phyloP scores from a whole-genome alignment of 495 filamentous ascomycete genomes.

The Lasiosphaeriaceae sp. region DNA sequence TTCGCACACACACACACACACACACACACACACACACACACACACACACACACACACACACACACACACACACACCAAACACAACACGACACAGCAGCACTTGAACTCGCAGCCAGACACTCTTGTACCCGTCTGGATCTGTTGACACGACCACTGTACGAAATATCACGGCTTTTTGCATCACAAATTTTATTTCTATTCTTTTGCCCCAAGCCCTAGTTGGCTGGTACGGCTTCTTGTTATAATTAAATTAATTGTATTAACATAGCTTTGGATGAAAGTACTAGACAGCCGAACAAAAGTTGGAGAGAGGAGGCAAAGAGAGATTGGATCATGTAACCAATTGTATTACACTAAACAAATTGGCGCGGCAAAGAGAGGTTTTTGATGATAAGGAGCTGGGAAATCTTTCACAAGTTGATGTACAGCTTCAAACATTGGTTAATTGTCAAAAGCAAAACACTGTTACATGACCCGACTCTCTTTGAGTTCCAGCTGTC shows the following conservation, averaged over 20 bases:
- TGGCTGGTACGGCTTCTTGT: not conserved
- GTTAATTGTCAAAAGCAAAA: not conserved
- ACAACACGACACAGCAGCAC: not conserved
- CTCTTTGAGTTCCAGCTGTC: not conserved
- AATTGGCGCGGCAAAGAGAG: not conserved
- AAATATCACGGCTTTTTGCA: not conserved
- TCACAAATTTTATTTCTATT: not conserved
- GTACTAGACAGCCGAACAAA: not conserved
- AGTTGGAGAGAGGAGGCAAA: not conserved
- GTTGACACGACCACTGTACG: constrained; percentile 4
- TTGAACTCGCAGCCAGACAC: not conserved
- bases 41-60: too few relatives aligned
- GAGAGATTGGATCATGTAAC: not conserved
- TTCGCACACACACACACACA: too few relatives aligned
- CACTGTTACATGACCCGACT: too few relatives aligned
- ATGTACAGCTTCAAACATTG: not conserved
- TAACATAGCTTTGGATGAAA: not conserved
- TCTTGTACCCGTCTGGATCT: not conserved
- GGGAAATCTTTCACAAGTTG: not conserved
- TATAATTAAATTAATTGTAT: not conserved
- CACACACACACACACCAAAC: not conserved
- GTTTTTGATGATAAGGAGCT: not conserved
- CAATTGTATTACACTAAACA: not conserved
- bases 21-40: too few relatives aligned
- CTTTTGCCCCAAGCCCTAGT: not conserved